phyloP scores from a whole-genome alignment of 306 rosid species.

The Spatholobus suberectus region DNA sequence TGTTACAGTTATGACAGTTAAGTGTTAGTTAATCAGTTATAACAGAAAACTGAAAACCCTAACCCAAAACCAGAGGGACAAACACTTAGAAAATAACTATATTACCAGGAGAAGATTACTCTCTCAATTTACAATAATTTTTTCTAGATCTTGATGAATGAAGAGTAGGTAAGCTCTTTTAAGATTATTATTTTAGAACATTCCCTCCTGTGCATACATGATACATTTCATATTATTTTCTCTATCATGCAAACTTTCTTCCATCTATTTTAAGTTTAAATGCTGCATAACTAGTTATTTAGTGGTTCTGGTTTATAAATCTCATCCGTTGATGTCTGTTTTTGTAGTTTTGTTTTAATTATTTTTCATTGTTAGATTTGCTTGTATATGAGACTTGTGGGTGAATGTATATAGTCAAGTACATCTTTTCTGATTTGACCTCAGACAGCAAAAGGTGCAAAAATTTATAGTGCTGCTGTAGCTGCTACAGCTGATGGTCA shows the following conservation, averaged over 20 bases:
- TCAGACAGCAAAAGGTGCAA: slow-evolving; percentile 96
- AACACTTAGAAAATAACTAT: background rate
- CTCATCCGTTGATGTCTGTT: background rate
- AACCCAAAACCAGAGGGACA: background rate
- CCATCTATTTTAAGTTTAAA: slow-evolving; percentile 27
- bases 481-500: slow-evolving; percentile 88
- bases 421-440: slow-evolving; percentile 29
- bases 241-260: background rate
- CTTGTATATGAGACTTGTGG: background rate
- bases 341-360: background rate
- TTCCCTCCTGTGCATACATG: background rate
- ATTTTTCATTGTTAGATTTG: slow-evolving; percentile 2
- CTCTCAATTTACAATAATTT: background rate
- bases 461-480: slow-evolving; percentile 87
- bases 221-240: background rate
- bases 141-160: slow-evolving; percentile 17
- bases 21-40: background rate
- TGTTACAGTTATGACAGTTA: background rate
- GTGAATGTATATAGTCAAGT: background rate
- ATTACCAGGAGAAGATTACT: background rate
- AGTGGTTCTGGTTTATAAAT: background rate
- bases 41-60: background rate
- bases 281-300: slow-evolving; percentile 5
- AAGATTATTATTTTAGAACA: slow-evolving; percentile 4
- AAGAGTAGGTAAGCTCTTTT: background rate